These are phyloP conservation scores for Candida glaebosa DNA, from an alignment of 805 yeast genomes.

Conservation along the genomic window DNA sequence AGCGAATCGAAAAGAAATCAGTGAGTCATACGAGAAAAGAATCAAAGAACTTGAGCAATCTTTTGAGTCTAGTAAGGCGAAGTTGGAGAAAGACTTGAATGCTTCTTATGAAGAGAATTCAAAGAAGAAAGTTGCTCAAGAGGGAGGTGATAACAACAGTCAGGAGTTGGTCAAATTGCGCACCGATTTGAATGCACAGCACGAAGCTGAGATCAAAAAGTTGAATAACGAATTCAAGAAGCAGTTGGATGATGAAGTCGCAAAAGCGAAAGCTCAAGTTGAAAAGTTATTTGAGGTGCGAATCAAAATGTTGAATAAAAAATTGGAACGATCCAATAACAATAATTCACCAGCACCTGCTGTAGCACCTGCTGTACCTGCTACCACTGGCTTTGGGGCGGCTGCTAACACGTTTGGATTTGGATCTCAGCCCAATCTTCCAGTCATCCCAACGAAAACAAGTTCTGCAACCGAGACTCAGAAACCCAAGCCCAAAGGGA, in stretches of 20 bases:
- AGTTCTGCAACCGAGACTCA: background rate
- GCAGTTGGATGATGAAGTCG: conserved; percentile 22
- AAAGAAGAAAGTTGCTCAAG: conserved; percentile 14
- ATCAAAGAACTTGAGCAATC: conserved; percentile 15
- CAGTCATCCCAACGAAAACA: background rate
- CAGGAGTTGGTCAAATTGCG: conserved; percentile 7
- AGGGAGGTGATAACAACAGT: conserved; percentile 6
- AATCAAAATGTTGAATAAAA: conserved; percentile 50
- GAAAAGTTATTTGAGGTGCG: conserved; percentile 59
- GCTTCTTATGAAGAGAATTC: conserved; percentile 21
- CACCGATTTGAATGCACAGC: conserved; percentile 10
- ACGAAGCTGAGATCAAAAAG: conserved; percentile 18
- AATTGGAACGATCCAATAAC: conserved; percentile 48
- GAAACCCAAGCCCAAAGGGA: conserved; percentile 13
- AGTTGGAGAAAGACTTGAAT: conserved; percentile 31
- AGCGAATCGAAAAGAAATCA: conserved; percentile 23
- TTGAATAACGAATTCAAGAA: conserved; percentile 19
- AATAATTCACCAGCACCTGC: conserved; percentile 19
- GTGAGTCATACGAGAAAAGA: conserved; percentile 14
- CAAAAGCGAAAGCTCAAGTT: conserved; percentile 46
- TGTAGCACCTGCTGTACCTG: conserved; percentile 6
- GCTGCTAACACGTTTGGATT: no score
- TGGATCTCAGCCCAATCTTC: conserved; percentile 1
- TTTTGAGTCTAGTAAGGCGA: conserved; percentile 20
- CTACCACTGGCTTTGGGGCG: no score